Evolutionary conservation across 108 stramenopile genomes (phyloP).

Genomic region (Skeletonema grethae): DNA sequence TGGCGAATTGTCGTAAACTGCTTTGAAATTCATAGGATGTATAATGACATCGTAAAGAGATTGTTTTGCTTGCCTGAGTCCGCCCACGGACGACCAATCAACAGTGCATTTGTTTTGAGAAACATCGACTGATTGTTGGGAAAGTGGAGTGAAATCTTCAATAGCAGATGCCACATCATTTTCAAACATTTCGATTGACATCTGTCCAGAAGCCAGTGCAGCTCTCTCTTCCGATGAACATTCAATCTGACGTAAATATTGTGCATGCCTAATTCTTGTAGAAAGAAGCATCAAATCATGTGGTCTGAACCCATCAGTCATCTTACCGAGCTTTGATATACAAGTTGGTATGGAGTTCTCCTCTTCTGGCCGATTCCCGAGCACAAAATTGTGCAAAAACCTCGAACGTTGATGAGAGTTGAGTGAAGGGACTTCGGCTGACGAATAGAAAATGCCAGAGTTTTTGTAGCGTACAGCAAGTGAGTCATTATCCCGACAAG

Average conservation of each 20-base stretch:
- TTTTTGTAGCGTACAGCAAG: constrained; percentile 29
- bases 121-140: constrained; percentile 44
- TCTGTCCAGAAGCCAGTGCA: not conserved
- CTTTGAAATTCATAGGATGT: constrained; percentile 69
- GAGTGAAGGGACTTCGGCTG: constrained; percentile 44
- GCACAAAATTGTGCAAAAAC: constrained; percentile 17
- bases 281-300: constrained; percentile 62
- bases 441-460: constrained; percentile 35
- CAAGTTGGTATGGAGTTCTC: constrained; percentile 11
- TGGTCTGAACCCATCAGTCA: constrained; percentile 63
- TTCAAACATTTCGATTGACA: constrained; percentile 18
- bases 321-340: constrained; percentile 38
- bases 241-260: constrained; percentile 28
- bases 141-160: constrained; percentile 37
- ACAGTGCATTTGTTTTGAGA: constrained; percentile 15
- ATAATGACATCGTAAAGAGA: constrained; percentile 59
- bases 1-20: constrained; percentile 67
- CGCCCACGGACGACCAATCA: constrained; percentile 75
- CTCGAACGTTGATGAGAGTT: constrained; percentile 26
- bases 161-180: constrained; percentile 37
- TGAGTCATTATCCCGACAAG: constrained; percentile 38
- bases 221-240: constrained; percentile 6
- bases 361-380: not conserved
- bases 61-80: constrained; percentile 71
- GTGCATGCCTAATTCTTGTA: constrained; percentile 33